Evolutionary conservation across 2,329 filamentous ascomycete species (phyloP).

Genomic region (Verticillium isaacii): DNA sequence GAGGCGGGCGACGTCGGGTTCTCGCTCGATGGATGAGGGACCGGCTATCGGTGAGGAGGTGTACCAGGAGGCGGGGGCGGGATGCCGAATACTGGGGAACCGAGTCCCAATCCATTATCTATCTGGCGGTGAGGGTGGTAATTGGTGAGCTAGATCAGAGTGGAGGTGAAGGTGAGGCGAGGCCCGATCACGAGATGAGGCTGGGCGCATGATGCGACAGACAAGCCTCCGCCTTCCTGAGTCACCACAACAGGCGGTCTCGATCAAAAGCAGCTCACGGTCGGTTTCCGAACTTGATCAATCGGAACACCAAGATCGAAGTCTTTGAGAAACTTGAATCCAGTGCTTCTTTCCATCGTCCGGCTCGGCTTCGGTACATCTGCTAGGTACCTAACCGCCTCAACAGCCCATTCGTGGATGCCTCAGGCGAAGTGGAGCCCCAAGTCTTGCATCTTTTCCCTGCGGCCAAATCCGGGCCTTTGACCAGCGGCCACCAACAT

Average conservation of each 20-base stretch:
- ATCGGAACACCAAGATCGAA: background rate
- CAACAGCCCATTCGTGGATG: conserved; percentile 3
- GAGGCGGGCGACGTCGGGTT: conserved; percentile 59
- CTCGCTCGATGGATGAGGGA: conserved; percentile 41
- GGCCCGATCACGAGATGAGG: background rate
- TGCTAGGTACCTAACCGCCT: background rate
- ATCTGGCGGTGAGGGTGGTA: background rate
- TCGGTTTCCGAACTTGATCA: background rate
- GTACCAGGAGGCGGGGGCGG: background rate
- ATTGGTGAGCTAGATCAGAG: background rate
- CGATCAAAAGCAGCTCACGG: background rate
- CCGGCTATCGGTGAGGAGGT: background rate
- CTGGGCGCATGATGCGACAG: background rate
- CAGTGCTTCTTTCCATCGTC: background rate
- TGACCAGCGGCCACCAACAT: conserved; percentile 20
- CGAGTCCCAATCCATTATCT: background rate
- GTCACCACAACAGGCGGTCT: background rate
- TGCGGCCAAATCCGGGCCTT: conserved; percentile 31
- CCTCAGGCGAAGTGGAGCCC: conserved; percentile 9
- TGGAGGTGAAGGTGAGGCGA: background rate
- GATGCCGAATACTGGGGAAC: background rate
- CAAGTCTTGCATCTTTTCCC: conserved; percentile 25
- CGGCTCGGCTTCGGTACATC: background rate
- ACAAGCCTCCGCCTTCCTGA: background rate
- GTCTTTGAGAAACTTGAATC: background rate